Evolutionary conservation across 768 basidiomycete species (phyloP).

Genomic region (Artomyces pyxidatus): DNA sequence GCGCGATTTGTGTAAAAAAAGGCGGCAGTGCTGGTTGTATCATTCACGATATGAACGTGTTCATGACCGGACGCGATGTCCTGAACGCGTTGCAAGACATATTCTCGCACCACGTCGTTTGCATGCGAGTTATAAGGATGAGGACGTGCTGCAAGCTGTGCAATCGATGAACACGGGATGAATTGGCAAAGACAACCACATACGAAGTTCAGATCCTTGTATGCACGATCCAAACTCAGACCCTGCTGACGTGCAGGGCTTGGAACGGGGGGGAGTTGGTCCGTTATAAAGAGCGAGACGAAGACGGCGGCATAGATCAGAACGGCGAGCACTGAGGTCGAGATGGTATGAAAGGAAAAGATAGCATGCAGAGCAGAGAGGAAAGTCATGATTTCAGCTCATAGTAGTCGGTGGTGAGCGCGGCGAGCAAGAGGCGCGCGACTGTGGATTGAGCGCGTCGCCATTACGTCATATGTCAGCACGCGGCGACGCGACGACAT

Average conservation of each 20-base stretch:
- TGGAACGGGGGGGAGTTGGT: slow-evolving; percentile 4
- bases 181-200: background rate
- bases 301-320: slow-evolving; percentile 9
- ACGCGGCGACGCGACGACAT: too few species aligned
- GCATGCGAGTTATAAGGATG: slow-evolving; percentile 75
- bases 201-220: slow-evolving; percentile 48
- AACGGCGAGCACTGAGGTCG: slow-evolving; percentile 3
- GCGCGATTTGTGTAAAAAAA: slow-evolving; percentile 22
- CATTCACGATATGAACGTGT: slow-evolving; percentile 46
- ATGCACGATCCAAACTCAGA: slow-evolving; percentile 45
- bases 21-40: slow-evolving; percentile 41
- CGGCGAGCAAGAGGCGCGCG: too few species aligned
- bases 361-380: background rate
- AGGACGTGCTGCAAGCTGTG: slow-evolving; percentile 58
- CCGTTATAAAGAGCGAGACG: slow-evolving; percentile 2
- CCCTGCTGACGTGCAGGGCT: slow-evolving; percentile 31
- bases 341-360: slow-evolving; percentile 8
- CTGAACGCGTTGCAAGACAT: slow-evolving; percentile 47
- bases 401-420: too few species aligned
- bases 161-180: background rate
- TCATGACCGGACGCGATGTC: slow-evolving; percentile 34
- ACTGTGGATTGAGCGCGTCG: too few species aligned
- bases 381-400: slow-evolving; percentile 1
- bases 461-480: too few species aligned
- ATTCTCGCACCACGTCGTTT: slow-evolving; percentile 58